These are phyloP conservation scores for Uronychia setigera DNA, from an alignment of 73 alveolate species.

Conservation along the genomic window DNA sequence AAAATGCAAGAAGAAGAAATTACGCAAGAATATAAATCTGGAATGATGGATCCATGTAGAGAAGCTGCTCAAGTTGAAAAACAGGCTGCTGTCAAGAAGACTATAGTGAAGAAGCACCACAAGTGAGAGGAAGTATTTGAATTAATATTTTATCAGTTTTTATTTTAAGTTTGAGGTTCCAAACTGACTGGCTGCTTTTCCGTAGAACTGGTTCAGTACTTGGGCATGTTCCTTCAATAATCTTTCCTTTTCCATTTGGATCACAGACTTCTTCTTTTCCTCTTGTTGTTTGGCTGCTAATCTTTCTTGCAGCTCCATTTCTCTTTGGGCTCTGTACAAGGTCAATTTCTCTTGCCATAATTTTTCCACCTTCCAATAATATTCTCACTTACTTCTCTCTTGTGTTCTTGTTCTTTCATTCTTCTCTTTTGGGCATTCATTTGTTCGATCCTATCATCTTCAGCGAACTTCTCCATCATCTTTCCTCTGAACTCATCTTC, in stretches of 20 bases:
- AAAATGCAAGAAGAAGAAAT: constrained; percentile 6
- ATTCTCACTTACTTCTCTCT: constrained; percentile 79
- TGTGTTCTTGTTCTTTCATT: constrained; percentile 83
- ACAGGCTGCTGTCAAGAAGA: constrained; percentile 16
- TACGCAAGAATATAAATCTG: constrained; percentile 35
- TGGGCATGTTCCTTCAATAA: constrained; percentile 78
- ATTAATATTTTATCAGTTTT: neutral
- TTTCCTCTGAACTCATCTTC: constrained; percentile 80
- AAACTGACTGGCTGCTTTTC: constrained; percentile 57
- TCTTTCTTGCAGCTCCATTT: constrained; percentile 71
- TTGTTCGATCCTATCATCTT: constrained; percentile 85
- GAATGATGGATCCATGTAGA: constrained; percentile 48
- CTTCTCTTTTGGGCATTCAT: constrained; percentile 85
- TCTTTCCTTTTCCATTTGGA: constrained; percentile 84
- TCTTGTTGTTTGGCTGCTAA: constrained; percentile 74
- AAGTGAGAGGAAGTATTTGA: neutral
- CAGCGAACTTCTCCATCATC: constrained; percentile 84
- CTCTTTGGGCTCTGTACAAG: constrained; percentile 78
- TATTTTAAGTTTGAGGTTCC: constrained; percentile 1
- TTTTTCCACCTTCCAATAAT: constrained; percentile 80
- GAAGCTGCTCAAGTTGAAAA: constrained; percentile 35
- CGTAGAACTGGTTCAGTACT: constrained; percentile 65
- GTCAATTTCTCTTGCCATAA: constrained; percentile 82
- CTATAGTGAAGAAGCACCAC: constrained; percentile 14
- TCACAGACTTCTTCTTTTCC: constrained; percentile 66